A percentile compares a stretch with the other conserved stretches of the same genome.
Evolutionary conservation across 1,139 yeast species (phyloP).

Genomic region (Cylindricascospora bacillispora): DNA sequence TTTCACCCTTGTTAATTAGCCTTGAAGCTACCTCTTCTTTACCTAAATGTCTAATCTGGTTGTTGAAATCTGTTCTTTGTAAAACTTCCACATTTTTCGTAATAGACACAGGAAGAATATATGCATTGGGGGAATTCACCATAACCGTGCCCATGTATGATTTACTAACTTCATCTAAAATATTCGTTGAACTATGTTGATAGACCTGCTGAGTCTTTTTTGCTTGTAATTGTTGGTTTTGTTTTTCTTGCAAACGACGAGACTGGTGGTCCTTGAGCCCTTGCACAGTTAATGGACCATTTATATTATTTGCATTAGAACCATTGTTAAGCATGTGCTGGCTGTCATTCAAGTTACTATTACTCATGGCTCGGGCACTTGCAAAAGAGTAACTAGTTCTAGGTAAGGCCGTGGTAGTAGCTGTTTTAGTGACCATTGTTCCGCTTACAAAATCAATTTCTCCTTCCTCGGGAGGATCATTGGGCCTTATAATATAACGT

Average conservation of each 20-base stretch:
- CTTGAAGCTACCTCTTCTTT: constrained; percentile 20
- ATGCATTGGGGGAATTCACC: constrained; percentile 19
- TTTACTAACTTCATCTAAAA: constrained; percentile 12
- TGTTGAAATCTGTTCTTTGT: constrained; percentile 19
- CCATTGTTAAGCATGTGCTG: too few species aligned
- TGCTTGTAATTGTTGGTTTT: constrained; percentile 12
- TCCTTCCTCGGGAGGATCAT: constrained; percentile 27
- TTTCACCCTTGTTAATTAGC: constrained; percentile 31
- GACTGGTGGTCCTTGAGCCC: constrained; percentile 3
- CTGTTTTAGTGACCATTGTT: constrained; percentile 16
- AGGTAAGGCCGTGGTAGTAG: constrained; percentile 13
- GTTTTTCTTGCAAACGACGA: constrained; percentile 8
- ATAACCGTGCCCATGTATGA: constrained; percentile 13
- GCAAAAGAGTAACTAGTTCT: constrained; percentile 1
- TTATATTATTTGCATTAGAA: not conserved
- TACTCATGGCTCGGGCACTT: not conserved
- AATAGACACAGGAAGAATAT: constrained; percentile 15
- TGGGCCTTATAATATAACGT: constrained; percentile 40
- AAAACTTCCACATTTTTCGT: constrained; percentile 15
- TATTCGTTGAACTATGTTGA: constrained; percentile 11
- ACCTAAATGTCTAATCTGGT: constrained; percentile 21
- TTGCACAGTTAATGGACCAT: constrained; percentile 6
- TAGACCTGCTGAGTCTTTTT: constrained; percentile 11
- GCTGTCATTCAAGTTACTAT: not conserved
- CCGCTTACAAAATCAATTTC: constrained; percentile 24